Evolutionary conservation across 176 grass and related monocot species (phyloP), one percentile per base, ranked within the genome.

Genomic region (Phoenix roebelenii): DNA sequence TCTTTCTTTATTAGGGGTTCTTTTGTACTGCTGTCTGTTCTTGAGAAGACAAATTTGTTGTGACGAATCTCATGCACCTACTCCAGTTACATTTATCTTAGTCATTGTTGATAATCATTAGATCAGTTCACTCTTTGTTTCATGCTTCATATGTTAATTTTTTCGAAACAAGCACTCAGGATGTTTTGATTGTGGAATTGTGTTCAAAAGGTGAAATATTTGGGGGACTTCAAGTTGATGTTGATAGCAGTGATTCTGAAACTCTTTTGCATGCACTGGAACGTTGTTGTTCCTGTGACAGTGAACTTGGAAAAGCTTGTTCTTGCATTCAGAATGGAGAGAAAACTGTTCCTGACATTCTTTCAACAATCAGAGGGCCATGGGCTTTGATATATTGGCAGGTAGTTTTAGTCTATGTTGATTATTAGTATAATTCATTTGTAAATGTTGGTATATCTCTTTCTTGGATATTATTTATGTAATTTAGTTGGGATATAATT

Each of bases 381-480:
- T 97, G 92, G 87, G 83, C 87, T 69, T 91, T 97, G 61, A 79
- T 91, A 74, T 97, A 88, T 57, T 91, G 83, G 87, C 80, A 97
- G 76, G 88, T 92, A 83, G 23, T 67, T 25, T 60, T 30, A 23
- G 10, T 10, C 35, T 44, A 44, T 44, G 12, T 44, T 44, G 35
- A 44, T 44, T 44, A 1, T 44, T 44, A 44, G 35, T 44, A 12
- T 14, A 44, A 44, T 44, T 44, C 9, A 14, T 44, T 44, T 44
- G 35, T 10, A 44, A 44, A 44, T 12, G 2, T 44, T 12, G 35
- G 35, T 0, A 10, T 9, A 12, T 12, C 35, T 39, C 35, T 44
- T 14, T 44, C 35, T 44, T 44, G 35, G 9, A 12, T 44, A 44
- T 59, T 51, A 49, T 28, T 52, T 56, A 17, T 18, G 6, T 50